These are phyloP conservation scores for Hemisphaericaspora xylofermentans DNA, from an alignment of 1,139 yeast genomes.

Conservation along the genomic window DNA sequence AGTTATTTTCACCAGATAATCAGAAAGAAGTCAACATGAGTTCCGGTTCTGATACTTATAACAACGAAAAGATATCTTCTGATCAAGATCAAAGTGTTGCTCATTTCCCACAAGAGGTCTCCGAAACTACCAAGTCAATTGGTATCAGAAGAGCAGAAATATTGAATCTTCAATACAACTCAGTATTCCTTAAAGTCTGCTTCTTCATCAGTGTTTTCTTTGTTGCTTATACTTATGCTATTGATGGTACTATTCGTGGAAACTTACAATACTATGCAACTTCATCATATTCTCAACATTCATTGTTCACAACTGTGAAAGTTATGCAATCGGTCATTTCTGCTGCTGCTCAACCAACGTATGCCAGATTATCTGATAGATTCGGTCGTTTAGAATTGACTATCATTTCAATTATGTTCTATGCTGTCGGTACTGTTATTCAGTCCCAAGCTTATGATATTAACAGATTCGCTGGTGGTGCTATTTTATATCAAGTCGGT, in stretches of 20 bases:
- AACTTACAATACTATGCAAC: constrained; percentile 55
- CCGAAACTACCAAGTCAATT: constrained; percentile 23
- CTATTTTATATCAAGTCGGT: constrained; percentile 68
- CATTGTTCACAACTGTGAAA: constrained; percentile 62
- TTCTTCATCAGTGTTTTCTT: constrained; percentile 54
- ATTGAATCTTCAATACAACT: constrained; percentile 32
- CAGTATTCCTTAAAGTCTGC: constrained; percentile 23
- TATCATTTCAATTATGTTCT: constrained; percentile 53
- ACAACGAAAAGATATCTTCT: neutral
- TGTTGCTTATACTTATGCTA: constrained; percentile 61
- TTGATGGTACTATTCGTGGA: constrained; percentile 54
- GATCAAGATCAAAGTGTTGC: neutral
- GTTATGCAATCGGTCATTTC: constrained; percentile 63
- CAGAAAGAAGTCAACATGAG: neutral
- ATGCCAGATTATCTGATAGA: constrained; percentile 65
- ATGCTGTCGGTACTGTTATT: constrained; percentile 66
- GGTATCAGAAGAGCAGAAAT: constrained; percentile 45
- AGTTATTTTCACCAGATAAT: neutral
- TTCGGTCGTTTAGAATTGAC: constrained; percentile 66
- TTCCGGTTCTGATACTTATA: neutral
- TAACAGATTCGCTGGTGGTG: constrained; percentile 68
- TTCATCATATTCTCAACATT: constrained; percentile 53
- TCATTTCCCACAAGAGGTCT: neutral
- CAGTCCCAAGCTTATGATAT: constrained; percentile 66
- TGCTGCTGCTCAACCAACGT: constrained; percentile 69